Evolutionary conservation across 306 rosid genomes (phyloP), one percentile per base, ranked within the genome.

Genomic region (Elaeagnus macrophylla): DNA sequence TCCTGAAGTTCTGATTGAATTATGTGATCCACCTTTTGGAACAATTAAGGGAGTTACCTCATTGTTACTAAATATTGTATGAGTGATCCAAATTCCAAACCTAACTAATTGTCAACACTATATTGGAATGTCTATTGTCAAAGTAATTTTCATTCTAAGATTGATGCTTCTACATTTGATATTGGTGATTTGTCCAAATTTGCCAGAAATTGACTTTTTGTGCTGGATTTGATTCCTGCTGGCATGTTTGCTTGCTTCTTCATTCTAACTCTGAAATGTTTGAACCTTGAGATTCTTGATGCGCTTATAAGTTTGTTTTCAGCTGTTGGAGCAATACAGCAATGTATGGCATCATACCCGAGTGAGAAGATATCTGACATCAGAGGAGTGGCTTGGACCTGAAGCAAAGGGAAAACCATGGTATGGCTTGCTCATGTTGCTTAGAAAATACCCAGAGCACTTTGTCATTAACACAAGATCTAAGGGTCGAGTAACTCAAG

Each of bases 341-440:
- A 71, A 53, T 38, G 73, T 93, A 43, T 93, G 96, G 99, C 99
- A 84, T 72, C 96, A 82, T 65, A 67, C 71, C 50, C 84, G 95
- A 55, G 95, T 87, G 20, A 80, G 94, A 76, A 79, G 85, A 48
- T 93, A 93, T 78, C 96, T 93, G 3, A 82, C 85, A 18, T 80
- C 94, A 8, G 96, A 93, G 54, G 96, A 84, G 11, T 84, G 89
- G 93, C 71, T 88, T 35, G 82, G 94, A 73, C 79, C 94, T 5
- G 96, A 93, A 67, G 81, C 99, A 48, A 93, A 93, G 79, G 95
- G 90, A 48, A 93, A 93, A 69, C 99, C 95, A 0, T 93, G 99
- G 99, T 87, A 80, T 49, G 96, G 96, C 37, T 73, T 93, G 68
- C 95, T 93, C 16, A 84, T 82, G 96, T 70, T 87, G 74, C 73